Evolutionary conservation across 1,139 yeast genomes (phyloP).

Genomic region (Candida freyschussii): DNA sequence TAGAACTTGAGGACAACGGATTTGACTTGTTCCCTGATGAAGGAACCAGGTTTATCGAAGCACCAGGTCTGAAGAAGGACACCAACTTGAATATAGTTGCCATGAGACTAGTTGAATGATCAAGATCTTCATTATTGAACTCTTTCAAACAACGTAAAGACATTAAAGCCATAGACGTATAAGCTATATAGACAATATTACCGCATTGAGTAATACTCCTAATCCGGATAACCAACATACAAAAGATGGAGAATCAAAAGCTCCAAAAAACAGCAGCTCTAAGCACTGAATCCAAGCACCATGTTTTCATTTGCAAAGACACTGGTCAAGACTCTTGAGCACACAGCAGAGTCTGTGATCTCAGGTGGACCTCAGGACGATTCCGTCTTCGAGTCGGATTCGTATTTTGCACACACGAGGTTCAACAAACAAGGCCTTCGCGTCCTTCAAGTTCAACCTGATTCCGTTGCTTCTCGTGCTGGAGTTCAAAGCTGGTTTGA

Average conservation of each 20-base stretch:
- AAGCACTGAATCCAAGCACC: too few species aligned
- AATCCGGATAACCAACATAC: too few species aligned
- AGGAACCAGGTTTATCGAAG: too few species aligned
- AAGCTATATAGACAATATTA: too few species aligned
- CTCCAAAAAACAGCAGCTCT: background rate
- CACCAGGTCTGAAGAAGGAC: too few species aligned
- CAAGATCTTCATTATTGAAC: too few species aligned
- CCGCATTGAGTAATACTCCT: too few species aligned
- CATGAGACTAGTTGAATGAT: too few species aligned
- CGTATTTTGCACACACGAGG: slow-evolving; percentile 48
- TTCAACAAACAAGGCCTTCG: slow-evolving; percentile 47
- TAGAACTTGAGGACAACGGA: slow-evolving; percentile 14
- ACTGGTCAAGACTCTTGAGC: slow-evolving; percentile 72
- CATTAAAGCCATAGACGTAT: too few species aligned
- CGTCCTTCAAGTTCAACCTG: slow-evolving; percentile 43
- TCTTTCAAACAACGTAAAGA: too few species aligned
- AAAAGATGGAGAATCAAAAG: too few species aligned
- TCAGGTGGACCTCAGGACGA: slow-evolving; percentile 28
- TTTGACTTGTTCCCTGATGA: slow-evolving; percentile 18
- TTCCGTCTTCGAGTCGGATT: slow-evolving; percentile 33
- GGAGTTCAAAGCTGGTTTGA: slow-evolving; percentile 86
- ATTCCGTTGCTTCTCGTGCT: slow-evolving; percentile 37
- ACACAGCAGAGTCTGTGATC: slow-evolving; percentile 34
- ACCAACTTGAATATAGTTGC: too few species aligned
- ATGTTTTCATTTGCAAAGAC: slow-evolving; percentile 92